Evolutionary conservation across 2,329 filamentous ascomycete species (phyloP), one percentile per base, ranked within the genome.

Genomic region (Colletotrichum gloeosporioides): DNA sequence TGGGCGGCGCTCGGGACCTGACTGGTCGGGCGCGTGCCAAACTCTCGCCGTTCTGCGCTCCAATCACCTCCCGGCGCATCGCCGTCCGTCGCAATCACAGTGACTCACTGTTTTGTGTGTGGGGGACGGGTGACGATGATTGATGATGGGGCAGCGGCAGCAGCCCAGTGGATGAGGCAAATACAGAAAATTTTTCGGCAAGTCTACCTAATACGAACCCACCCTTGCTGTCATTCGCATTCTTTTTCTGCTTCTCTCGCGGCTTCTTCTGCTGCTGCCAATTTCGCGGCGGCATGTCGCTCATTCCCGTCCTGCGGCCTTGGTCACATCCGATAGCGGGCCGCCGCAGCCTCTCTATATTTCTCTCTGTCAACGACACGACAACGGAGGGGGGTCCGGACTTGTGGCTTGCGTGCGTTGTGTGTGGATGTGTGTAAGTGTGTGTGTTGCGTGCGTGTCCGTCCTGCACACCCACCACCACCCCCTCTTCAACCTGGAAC

Each of bases 11-110:
- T 75, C 73, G 73, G 73, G 62, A 57, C 62, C 69, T 63, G 36
- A 68, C 53, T 76, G 69, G 57, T 55, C 36, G 25, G 73, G 62
- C 73, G 69, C 73, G 70, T 68, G 57, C 64, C 36, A 64, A 16
- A 16, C 15, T 15, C 25, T 22, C 31, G 29, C 10, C 10, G 15
- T 36, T 39, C 44, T 44, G 69, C 73, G 69, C 73, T 76, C 73
- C 73, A 76, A 76, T 76, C 73, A 53, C 73, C 39, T 70, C 25
- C 39, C 59, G 73, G 73, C 73, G 73, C 73, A 76, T 73, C 64
- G 57, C 44, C 73, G 22, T 55, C 31, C 59, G 65, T 70, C 64
- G 31, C 31, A 62, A 36, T 55, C 39, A 69, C 53, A 53, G 36
- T 66, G 57, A 49, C 34, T 63, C 68, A 53, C 68, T 63, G 31